Base-by-base conservation (phyloP, 139 green algal genomes). In the Edaphochlamys debaryana region DNA sequence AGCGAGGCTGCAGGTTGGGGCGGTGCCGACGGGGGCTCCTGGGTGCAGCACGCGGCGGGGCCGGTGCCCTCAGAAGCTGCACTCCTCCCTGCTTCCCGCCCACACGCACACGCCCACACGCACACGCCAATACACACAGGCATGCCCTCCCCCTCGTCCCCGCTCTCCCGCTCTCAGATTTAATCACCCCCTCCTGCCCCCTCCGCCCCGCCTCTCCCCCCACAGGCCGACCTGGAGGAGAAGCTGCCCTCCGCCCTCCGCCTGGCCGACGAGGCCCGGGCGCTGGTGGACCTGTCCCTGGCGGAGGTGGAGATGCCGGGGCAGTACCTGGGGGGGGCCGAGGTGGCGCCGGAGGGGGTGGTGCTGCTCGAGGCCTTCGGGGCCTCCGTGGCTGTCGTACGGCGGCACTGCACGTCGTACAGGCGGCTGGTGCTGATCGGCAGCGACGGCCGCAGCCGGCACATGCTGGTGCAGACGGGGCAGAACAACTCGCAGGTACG, bases 291-390 rank as follows among this genome's bases (percentile, higher is more conserved):
- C 60, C 88, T 96, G 73, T 73, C 83, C 11, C 84, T 96, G 37
- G 82, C 91, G 20, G 96, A 99, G n/a, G 83, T 98, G 42, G 96
- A 99, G 92, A 94, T 99, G 87, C 96, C 96, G 17, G 96, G 95
- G 25, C 87, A 93, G 77, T 95, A 96, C 75, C 74, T 87, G 62
- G 71, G 25, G 30, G 81, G 88, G 0, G 75, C 80, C 32, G 94
- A 97, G 79, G 78, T 92, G 42, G 74, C 73, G 30, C 83, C 81
- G 66, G 94, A 95, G 23, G 68, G 50, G 52, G 71, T 89, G 42
- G 91, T 98, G 11, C 93, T 93, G 69, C 84, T 99, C 20, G 96
- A 98, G 87, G 82, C 91, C 40, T 93, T 99, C 77, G 92, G 93
- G 36, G 74, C 88, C 37, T 91, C 95, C 76, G 91, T 99, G 45